Evolutionary conservation across 2,329 filamentous ascomycete species (phyloP).

Genomic region (Aspergillus proliferans): DNA sequence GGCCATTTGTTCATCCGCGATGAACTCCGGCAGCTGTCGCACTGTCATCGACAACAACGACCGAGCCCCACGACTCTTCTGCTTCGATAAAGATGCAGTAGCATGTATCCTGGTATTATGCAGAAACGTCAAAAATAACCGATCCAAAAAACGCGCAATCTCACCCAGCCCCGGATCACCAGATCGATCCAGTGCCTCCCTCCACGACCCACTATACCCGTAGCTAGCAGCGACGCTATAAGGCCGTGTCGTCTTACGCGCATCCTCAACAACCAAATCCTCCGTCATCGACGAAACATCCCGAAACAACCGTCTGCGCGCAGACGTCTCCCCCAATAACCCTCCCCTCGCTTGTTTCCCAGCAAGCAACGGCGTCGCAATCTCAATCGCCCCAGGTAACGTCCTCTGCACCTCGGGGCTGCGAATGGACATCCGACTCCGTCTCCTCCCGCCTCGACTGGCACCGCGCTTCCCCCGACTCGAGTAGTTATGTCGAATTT

Average conservation of each 20-base stretch:
- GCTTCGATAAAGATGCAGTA: neutral
- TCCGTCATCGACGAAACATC: constrained; percentile 6
- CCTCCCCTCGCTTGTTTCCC: constrained; percentile 22
- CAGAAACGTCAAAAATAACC: constrained; percentile 32
- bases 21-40: constrained; percentile 33
- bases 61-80: constrained; percentile 19
- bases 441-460: constrained; percentile 13
- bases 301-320: constrained; percentile 15
- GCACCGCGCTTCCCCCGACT: constrained; percentile 18
- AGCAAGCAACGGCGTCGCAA: constrained; percentile 37
- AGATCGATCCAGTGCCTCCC: constrained; percentile 26
- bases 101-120: constrained; percentile 22
- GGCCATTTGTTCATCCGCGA: constrained; percentile 30
- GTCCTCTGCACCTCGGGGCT: constrained; percentile 31
- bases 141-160: constrained; percentile 30
- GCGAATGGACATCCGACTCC: constrained; percentile 25
- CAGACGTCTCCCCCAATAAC: constrained; percentile 11
- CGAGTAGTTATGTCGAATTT: constrained; percentile 34
- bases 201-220: constrained; percentile 28
- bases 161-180: constrained; percentile 27
- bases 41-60: constrained; percentile 33
- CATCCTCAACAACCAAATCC: constrained; percentile 1
- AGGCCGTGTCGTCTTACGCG: constrained; percentile 15
- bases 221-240: constrained; percentile 8
- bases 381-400: constrained; percentile 36